These are phyloP conservation scores for Penicillium pancosmium DNA, from an alignment of 495 filamentous ascomycete species.

Conservation along the genomic window DNA sequence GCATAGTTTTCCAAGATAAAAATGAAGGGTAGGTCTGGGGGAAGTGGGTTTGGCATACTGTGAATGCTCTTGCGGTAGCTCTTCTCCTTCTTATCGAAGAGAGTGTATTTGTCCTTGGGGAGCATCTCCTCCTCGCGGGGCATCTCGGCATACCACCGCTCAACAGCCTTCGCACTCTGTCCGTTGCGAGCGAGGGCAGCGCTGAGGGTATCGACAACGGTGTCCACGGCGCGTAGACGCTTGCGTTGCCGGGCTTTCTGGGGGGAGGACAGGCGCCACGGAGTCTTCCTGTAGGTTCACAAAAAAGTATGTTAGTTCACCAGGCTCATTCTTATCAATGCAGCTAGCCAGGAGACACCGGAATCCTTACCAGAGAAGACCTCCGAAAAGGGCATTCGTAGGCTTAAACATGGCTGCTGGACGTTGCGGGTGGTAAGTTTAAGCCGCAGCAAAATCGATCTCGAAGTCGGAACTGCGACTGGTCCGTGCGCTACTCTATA, in stretches of 20 bases:
- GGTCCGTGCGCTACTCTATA: conserved; percentile 30
- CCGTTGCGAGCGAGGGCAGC: conserved; percentile 72
- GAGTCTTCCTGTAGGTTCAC: conserved; percentile 77
- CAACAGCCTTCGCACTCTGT: conserved; percentile 68
- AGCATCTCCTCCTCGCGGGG: conserved; percentile 95
- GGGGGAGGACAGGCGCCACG: conserved; percentile 87
- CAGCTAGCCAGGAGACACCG: not conserved
- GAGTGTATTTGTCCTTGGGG: conserved; percentile 94
- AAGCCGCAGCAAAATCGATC: conserved; percentile 32
- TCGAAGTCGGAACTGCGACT: conserved; percentile 30
- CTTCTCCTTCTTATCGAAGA: conserved; percentile 96
- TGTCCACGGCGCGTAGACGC: conserved; percentile 83
- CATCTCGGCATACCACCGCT: conserved; percentile 93
- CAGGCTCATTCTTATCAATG: not conserved
- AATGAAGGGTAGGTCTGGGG: not conserved
- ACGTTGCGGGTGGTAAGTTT: conserved; percentile 16
- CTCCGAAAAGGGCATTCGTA: conserved; percentile 73
- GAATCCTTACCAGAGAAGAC: conserved; percentile 74
- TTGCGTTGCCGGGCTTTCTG: conserved; percentile 90
- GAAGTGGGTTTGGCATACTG: conserved; percentile 63
- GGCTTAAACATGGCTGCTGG: conserved; percentile 63
- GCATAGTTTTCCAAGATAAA: not conserved
- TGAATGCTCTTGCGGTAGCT: conserved; percentile 94
- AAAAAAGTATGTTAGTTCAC: conserved; percentile 7
- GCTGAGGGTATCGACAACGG: conserved; percentile 75